Evolutionary conservation across 345 rosid species (phyloP).

Genomic region (Lumnitzera racemosa): DNA sequence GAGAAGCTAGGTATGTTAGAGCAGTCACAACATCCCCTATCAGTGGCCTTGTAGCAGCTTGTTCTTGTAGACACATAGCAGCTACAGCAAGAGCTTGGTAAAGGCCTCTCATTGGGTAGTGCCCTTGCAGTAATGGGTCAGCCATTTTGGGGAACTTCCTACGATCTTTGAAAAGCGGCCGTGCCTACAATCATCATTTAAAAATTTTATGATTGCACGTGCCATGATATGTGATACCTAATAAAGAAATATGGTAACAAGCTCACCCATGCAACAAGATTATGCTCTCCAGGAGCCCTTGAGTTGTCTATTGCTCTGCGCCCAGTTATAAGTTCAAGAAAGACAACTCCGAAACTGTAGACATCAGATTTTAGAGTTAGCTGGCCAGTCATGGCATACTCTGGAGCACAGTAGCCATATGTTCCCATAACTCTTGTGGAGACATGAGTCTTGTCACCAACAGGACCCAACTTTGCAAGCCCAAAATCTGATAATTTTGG

Average conservation of each 20-base stretch:
- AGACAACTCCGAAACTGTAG: slow-evolving; percentile 96
- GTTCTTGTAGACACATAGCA: slow-evolving; percentile 98
- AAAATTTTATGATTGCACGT: too few relatives aligned
- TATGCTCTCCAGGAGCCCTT: slow-evolving; percentile 77
- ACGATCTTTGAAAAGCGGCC: slow-evolving; percentile 93
- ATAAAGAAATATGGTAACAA: background rate
- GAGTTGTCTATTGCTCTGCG: slow-evolving; percentile 91
- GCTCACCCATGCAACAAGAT: slow-evolving; percentile 96
- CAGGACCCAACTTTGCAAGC: slow-evolving; percentile 94
- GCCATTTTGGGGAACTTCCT: slow-evolving; percentile 97
- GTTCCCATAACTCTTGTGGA: slow-evolving; percentile 99
- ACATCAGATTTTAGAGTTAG: slow-evolving; percentile 94
- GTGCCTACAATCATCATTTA: slow-evolving; percentile 44
- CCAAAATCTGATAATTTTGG: slow-evolving; percentile 98
- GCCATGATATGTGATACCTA: too few relatives aligned
- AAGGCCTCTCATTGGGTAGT: slow-evolving; percentile 86
- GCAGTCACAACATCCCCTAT: slow-evolving; percentile 97
- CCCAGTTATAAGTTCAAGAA: slow-evolving; percentile 93
- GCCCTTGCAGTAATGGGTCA: slow-evolving; percentile 82
- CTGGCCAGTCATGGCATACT: slow-evolving; percentile 98
- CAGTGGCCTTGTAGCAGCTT: slow-evolving; percentile 91
- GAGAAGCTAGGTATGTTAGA: slow-evolving; percentile 89
- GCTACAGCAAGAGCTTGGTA: slow-evolving; percentile 99
- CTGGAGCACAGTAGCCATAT: slow-evolving; percentile 99
- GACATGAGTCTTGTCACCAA: slow-evolving; percentile 97